phyloP scores from a whole-genome alignment of 1,284 basidiomycete genomes.

The Ustilago loliicola region DNA sequence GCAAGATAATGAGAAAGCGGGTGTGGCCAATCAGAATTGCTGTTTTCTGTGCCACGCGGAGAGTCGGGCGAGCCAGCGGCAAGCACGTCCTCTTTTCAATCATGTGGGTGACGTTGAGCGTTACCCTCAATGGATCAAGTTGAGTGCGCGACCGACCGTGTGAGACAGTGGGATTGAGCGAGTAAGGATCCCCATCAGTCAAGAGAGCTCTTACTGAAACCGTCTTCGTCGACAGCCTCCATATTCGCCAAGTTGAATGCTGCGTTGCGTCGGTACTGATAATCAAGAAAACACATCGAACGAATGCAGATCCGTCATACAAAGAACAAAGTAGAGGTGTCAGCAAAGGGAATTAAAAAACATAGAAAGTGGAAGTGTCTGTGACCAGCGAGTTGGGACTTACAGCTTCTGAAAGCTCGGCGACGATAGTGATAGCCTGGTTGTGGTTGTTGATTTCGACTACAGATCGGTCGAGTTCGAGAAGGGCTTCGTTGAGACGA shows the following conservation, averaged over 20 bases:
- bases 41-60: neutral
- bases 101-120: neutral
- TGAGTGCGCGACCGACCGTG: neutral
- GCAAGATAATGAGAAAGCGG: neutral
- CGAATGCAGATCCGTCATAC: neutral
- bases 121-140: neutral
- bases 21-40: neutral
- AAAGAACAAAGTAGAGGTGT: neutral
- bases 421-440: slow-evolving; percentile 63
- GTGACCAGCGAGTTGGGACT: slow-evolving; percentile 19
- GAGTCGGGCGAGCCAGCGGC: slow-evolving; percentile 7
- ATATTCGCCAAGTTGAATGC: slow-evolving; percentile 67
- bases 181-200: neutral
- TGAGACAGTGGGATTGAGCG: neutral
- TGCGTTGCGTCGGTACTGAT: slow-evolving; percentile 65
- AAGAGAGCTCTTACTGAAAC: slow-evolving; percentile 17
- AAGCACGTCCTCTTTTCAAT: no score
- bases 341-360: neutral
- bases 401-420: slow-evolving; percentile 67
- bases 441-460: slow-evolving; percentile 71
- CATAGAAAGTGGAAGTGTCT: neutral
- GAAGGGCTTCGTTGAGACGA: slow-evolving; percentile 70
- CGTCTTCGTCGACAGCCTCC: slow-evolving; percentile 49
- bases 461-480: slow-evolving; percentile 84
- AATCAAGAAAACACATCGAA: neutral